These are phyloP conservation scores for Fraxinus platypoda DNA, from an alignment of 305 asterid genomes.

Conservation along the genomic window DNA sequence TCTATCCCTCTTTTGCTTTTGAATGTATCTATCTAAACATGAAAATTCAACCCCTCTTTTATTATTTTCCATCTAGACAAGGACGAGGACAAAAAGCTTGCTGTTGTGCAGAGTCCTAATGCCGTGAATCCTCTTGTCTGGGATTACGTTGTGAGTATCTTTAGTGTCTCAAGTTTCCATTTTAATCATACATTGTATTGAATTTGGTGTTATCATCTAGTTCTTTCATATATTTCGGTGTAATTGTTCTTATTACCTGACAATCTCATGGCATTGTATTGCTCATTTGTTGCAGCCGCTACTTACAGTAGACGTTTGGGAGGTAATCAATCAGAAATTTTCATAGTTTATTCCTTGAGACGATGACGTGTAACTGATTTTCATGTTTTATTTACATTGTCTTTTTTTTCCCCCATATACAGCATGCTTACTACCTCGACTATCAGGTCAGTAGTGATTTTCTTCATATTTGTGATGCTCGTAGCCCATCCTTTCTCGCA, in stretches of 20 bases:
- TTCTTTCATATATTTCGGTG: not conserved
- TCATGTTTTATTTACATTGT: conserved; percentile 17
- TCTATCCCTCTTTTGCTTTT: conserved; percentile 2
- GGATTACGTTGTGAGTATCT: conserved; percentile 80
- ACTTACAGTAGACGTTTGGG: conserved; percentile 95
- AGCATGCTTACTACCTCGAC: conserved; percentile 98
- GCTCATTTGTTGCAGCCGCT: conserved; percentile 72
- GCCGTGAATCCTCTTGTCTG: conserved; percentile 93
- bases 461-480: not conserved
- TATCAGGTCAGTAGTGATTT: conserved; percentile 55
- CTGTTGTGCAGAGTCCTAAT: conserved; percentile 87
- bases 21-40: not conserved
- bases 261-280: conserved; percentile 10
- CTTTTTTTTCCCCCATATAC: conserved; percentile 18
- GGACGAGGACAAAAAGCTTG: conserved; percentile 83
- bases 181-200: not conserved
- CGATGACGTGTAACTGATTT: not conserved
- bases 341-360: not conserved
- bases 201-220: not conserved
- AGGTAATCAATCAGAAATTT: conserved; percentile 46
- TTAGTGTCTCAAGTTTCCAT: not conserved
- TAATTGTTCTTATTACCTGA: not conserved
- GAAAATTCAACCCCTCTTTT: not conserved
- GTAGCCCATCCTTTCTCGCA: not conserved
- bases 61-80: conserved; percentile 46